These are phyloP conservation scores for Parafenestella ontariensis DNA, from an alignment of 2,329 filamentous ascomycete species.

Conservation along the genomic window DNA sequence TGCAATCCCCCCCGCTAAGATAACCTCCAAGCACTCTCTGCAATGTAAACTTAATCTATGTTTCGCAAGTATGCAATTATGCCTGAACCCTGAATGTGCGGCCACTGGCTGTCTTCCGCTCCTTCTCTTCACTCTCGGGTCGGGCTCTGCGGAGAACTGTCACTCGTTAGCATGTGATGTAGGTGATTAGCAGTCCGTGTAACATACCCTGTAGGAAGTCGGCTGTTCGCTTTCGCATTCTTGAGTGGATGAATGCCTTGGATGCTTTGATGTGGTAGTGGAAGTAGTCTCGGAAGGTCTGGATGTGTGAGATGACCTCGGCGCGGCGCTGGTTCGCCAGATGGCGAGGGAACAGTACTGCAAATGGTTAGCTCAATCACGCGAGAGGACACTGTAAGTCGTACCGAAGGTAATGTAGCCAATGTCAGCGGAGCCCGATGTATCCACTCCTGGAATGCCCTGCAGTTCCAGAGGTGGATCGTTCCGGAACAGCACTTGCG, in stretches of 20 bases:
- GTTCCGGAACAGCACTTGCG: slow-evolving; percentile 94
- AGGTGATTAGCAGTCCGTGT: background rate
- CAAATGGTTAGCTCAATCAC: slow-evolving; percentile 20
- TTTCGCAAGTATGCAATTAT: slow-evolving; percentile 9
- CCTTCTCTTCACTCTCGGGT: slow-evolving; percentile 95
- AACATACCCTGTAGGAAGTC: slow-evolving; percentile 92
- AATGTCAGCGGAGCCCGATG: slow-evolving; percentile 78
- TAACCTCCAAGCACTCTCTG: background rate
- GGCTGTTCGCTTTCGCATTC: slow-evolving; percentile 96
- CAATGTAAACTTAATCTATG: background rate
- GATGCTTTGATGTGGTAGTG: slow-evolving; percentile 99
- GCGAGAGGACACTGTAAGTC: slow-evolving; percentile 25
- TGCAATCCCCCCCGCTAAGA: background rate
- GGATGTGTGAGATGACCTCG: slow-evolving; percentile 97
- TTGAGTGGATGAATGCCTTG: slow-evolving; percentile 98
- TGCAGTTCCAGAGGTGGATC: slow-evolving; percentile 93
- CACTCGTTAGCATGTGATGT: slow-evolving; percentile 43
- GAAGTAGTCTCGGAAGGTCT: slow-evolving; percentile 99
- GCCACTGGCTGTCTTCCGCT: slow-evolving; percentile 96
- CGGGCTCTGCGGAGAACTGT: slow-evolving; percentile 94
- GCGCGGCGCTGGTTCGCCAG: slow-evolving; percentile 87
- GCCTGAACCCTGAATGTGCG: slow-evolving; percentile 80
- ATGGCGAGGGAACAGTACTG: slow-evolving; percentile 95
- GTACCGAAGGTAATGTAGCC: slow-evolving; percentile 98
- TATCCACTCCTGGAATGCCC: slow-evolving; percentile 79